Conservation (phyloP, 306 rosid species). For the Oemleria cerasiformis region DNA sequence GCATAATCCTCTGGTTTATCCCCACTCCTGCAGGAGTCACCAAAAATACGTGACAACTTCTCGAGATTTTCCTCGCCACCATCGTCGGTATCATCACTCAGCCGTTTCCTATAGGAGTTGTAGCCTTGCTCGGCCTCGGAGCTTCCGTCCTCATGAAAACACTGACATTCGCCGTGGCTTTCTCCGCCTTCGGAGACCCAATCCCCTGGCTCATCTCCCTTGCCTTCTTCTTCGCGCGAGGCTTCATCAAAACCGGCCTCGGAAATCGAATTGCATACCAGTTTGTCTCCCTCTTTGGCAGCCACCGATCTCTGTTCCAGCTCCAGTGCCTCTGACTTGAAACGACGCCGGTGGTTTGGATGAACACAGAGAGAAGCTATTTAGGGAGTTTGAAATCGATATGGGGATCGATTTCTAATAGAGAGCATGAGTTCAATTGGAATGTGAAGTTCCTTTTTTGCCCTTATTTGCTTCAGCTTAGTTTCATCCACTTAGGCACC, state of each 20-base stretch:
- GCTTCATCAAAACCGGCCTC: constrained; percentile 90
- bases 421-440: too few species aligned
- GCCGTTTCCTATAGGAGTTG: constrained; percentile 93
- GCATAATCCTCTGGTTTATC: constrained; percentile 71
- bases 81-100: constrained; percentile 91
- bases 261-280: constrained; percentile 92
- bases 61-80: constrained; percentile 85
- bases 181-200: constrained; percentile 94
- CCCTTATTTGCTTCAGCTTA: too few species aligned
- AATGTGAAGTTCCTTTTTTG: too few species aligned
- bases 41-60: constrained; percentile 76
- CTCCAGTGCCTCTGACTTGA: too few species aligned
- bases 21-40: constrained; percentile 84
- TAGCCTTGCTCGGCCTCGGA: constrained; percentile 79
- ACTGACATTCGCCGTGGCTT: constrained; percentile 75
- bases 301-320: too few species aligned
- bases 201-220: constrained; percentile 95
- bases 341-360: too few species aligned
- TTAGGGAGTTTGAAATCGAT: too few species aligned
- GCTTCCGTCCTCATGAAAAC: constrained; percentile 88
- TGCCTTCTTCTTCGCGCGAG: constrained; percentile 96
- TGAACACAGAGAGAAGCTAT: too few species aligned
- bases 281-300: constrained; percentile 84
- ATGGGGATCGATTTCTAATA: too few species aligned
- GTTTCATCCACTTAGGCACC: too few species aligned